Base-by-base conservation (phyloP, 306 rosid species). In the Elaeagnus macrophylla region DNA sequence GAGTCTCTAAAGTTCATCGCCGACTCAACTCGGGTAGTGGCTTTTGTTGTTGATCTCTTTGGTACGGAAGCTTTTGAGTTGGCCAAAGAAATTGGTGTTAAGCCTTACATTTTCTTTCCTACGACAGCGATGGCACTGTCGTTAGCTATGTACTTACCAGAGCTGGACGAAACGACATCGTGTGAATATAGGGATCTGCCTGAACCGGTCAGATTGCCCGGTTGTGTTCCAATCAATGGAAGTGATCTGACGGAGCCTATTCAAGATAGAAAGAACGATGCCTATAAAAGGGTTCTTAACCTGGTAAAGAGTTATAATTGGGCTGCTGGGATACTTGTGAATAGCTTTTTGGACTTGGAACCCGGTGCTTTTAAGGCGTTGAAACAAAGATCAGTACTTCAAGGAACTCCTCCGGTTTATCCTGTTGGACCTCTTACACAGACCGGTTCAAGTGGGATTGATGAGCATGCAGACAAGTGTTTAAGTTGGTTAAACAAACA, bases 361-460 rank as follows among this genome's bases (percentile, higher is more conserved):
- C 61, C 69, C 1, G 49, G 68, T 12, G 39, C 59, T 14, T 59
- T 66, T 20, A 45, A 44, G 51, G 68, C 60, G 15, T 51, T 61
- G 15, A 44, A 10, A 9, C 54, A 61, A 14, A 41, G 39, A 19
- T 10, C 55, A 36, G 44, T 5, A 45, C 8, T 12, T 12, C 8
- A 45, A 9, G 32, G 48, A 7, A 18, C 46, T 45, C 71, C 77
- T 10, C 62, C 45, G 7, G 42, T 66, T 19, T 72, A 47, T 47
- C 68, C 79, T 0, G 12, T 78, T 7, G 83, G 83, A 47, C 83
- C 83, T 7, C 49, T 78, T 38, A 46, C 65, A 53, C 75, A 68
- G 42, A 47, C 10, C 7, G 69, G 54, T 15, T 67, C 73, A 15
- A 49, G 7, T 43, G 18, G 51, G 55, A 37, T 7, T 37, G 62